These are phyloP conservation scores for Kandelia obovata DNA, from an alignment of 345 rosid species.

Conservation along the genomic window DNA sequence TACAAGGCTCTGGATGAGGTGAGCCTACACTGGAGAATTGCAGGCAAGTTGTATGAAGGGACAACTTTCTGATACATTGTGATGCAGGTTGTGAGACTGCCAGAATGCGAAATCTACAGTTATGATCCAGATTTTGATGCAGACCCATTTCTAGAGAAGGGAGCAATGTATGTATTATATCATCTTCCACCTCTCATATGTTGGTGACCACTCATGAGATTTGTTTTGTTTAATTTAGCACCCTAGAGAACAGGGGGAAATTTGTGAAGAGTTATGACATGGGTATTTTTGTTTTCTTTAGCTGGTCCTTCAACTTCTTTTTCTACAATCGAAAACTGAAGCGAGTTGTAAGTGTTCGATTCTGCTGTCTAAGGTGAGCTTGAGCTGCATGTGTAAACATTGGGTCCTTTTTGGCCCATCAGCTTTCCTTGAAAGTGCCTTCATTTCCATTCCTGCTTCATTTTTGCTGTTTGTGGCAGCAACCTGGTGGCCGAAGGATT, in stretches of 20 bases:
- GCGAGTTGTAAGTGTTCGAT: conserved; percentile 79
- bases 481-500: conserved; percentile 68
- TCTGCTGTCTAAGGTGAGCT: conserved; percentile 74
- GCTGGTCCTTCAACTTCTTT: conserved; percentile 95
- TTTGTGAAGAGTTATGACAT: conserved; percentile 1
- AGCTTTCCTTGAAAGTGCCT: neutral
- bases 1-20: conserved; percentile 96
- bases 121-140: conserved; percentile 78
- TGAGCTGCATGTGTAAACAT: neutral
- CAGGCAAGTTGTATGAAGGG: conserved; percentile 12
- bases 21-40: conserved; percentile 14
- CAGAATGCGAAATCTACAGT: conserved; percentile 88
- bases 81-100: conserved; percentile 76
- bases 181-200: neutral
- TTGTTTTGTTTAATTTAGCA: neutral
- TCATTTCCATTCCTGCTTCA: neutral
- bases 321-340: conserved; percentile 88
- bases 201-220: neutral
- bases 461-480: conserved; percentile 45
- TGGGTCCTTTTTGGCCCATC: neutral
- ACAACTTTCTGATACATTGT: conserved; percentile 17
- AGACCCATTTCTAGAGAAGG: conserved; percentile 77
- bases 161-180: conserved; percentile 57
- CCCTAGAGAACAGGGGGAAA: neutral
- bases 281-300: conserved; percentile 23